Evolutionary conservation across 2,329 filamentous ascomycete species (phyloP), one percentile per base, ranked within the genome.

Genomic region (Exophiala sideris): DNA sequence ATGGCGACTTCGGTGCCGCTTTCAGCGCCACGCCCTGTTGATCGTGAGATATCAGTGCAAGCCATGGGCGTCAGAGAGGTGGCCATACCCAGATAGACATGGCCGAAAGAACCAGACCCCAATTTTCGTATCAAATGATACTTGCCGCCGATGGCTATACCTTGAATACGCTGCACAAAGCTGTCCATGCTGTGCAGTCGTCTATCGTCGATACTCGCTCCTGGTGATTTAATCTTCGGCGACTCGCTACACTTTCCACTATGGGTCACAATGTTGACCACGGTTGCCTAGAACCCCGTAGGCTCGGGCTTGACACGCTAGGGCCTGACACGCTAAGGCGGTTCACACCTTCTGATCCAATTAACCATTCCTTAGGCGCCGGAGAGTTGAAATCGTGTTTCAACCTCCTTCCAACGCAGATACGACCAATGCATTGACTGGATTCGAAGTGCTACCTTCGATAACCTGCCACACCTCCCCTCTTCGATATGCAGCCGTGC

Each of bases 81-180:
- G 10, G 29, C 12, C 52, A 6, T 48, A 54, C 55, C 55, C 1
- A 55, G 18, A 46, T 58, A 58, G 18, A 58, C 55, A 11, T 55
- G 21, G 10, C 55, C 52, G 33, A 58, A 58, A 12, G 56, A 51
- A 16, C 52, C 55, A 20, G 55, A 54, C 14, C 55, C 55, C n/a
- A 58, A 14, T 33, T 48, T 47, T 39, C 48, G 47, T 5, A 35
- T 9, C 6, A 55, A 16, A 8, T 58, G 55, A 41, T 58, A 58
- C 3, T 42, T 40, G 14, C 39, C 52, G 39, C 55, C 51, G 10
- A 58, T 36, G n/a, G 29, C 10, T 39, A 58, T 58, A 5, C 52
- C 24, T 12, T 24, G 51, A 34, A 55, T 14, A 24, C 40, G 46
- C 40, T 52, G 47, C 20, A 58, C 29, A 40, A 58, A 58, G 3